phyloP scores from a whole-genome alignment of 805 yeast genomes.

The Henningerozyma blattae region DNA sequence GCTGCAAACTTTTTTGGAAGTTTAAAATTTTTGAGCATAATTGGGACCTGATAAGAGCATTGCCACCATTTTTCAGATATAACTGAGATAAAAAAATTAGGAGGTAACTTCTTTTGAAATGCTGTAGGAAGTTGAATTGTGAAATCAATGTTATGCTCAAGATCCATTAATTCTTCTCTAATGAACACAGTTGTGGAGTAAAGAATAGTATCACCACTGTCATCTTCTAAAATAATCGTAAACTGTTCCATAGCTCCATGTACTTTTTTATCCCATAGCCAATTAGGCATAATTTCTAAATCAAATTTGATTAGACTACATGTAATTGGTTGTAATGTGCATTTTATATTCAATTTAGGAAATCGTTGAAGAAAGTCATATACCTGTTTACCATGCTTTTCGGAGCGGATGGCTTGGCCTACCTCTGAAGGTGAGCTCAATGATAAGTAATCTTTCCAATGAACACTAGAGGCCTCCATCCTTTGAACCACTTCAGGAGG shows the following conservation, averaged over 20 bases:
- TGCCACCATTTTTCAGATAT: constrained; percentile 82
- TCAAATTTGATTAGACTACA: constrained; percentile 53
- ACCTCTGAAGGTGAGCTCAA: constrained; percentile 60
- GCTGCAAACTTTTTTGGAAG: constrained; percentile 23
- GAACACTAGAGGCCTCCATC: constrained; percentile 70
- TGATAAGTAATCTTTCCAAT: constrained; percentile 66
- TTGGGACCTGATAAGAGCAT: constrained; percentile 50
- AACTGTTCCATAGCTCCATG: constrained; percentile 63
- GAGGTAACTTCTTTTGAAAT: constrained; percentile 33
- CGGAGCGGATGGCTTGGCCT: constrained; percentile 69
- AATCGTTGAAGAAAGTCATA: constrained; percentile 54
- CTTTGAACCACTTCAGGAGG: constrained; percentile 60
- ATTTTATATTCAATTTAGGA: constrained; percentile 52
- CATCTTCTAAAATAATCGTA: constrained; percentile 64
- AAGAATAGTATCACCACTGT: constrained; percentile 69
- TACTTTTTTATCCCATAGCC: constrained; percentile 60
- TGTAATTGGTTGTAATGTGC: constrained; percentile 67
- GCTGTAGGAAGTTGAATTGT: constrained; percentile 32
- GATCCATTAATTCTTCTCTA: constrained; percentile 34
- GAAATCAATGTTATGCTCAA: constrained; percentile 50
- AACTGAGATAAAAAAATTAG: constrained; percentile 60
- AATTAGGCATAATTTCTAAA: constrained; percentile 54
- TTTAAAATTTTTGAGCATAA: constrained; percentile 25
- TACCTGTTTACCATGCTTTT: constrained; percentile 47
- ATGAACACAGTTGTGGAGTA: constrained; percentile 44